Evolutionary conservation across 1,139 yeast genomes (phyloP).

Genomic region (Taiozyma sp.): DNA sequence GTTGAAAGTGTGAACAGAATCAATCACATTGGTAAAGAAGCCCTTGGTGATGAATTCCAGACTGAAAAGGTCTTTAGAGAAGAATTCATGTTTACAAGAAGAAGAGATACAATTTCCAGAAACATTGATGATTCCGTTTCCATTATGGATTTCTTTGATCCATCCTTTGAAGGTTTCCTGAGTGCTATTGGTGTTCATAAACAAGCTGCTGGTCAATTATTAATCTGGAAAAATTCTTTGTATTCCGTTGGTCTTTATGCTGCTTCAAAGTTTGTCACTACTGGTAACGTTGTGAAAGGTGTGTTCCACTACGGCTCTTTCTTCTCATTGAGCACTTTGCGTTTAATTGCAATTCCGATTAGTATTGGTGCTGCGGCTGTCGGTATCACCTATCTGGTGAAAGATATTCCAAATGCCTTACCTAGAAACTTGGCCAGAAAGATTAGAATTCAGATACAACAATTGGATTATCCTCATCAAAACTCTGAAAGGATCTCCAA

Average conservation of each 20-base stretch:
- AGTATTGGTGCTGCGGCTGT: slow-evolving; percentile 50
- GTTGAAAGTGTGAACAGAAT: slow-evolving; percentile 56
- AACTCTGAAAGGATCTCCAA: slow-evolving; percentile 77
- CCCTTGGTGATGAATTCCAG: slow-evolving; percentile 50
- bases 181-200: slow-evolving; percentile 20
- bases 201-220: slow-evolving; percentile 21
- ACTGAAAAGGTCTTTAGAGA: slow-evolving; percentile 68
- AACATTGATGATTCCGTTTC: slow-evolving; percentile 57
- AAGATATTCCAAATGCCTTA: slow-evolving; percentile 85
- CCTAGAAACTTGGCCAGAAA: slow-evolving; percentile 80
- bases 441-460: slow-evolving; percentile 55
- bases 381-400: slow-evolving; percentile 61
- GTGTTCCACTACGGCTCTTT: slow-evolving; percentile 30
- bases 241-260: slow-evolving; percentile 30
- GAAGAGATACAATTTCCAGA: slow-evolving; percentile 58
- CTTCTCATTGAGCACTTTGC: slow-evolving; percentile 29
- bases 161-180: slow-evolving; percentile 54
- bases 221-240: slow-evolving; percentile 27
- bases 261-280: slow-evolving; percentile 28
- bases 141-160: slow-evolving; percentile 72
- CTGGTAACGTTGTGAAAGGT: slow-evolving; percentile 28
- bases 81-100: slow-evolving; percentile 79
- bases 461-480: slow-evolving; percentile 69
- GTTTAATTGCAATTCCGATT: slow-evolving; percentile 31
- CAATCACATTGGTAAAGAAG: slow-evolving; percentile 54